Evolutionary conservation across 495 filamentous ascomycete species (phyloP), one percentile per base, ranked within the genome.

Genomic region (Penicilliopsis zonata): DNA sequence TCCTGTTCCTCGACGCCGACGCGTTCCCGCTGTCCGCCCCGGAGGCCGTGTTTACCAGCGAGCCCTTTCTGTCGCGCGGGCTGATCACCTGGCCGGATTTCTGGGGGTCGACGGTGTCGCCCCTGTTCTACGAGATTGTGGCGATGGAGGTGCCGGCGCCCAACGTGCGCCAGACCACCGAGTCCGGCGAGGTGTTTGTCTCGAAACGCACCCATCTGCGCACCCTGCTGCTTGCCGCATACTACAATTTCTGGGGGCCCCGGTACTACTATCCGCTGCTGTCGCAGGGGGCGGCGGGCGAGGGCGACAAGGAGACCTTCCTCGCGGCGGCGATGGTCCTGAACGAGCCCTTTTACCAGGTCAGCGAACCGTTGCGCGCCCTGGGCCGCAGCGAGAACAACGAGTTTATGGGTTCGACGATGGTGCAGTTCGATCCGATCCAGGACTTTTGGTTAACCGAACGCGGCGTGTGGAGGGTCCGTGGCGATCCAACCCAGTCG

Each of bases 221-320:
- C 28, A 61, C 59, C 6, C 47, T 75, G 1, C 49, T 72, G 1
- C 59, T 74, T 1, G 46, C 56, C 2, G 57, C 61, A 0, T 76
- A 75, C 35, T 74, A 76, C 49, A 75, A 75, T 36, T 64, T 56
- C 38, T 62, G 61, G 44, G 68, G 67, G 2, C 57, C 62, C 0
- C 30, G 50, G 0, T 53, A 62, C 32, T 75, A 65, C 45, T 75
- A 67, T 37, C 48, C 51, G 0, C 47, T 75, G 4, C 46, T 72
- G 4, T 55, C 52, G 5, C 69, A 69, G 42, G 65, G 66, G 16
- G 60, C 50, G 0, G 49, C 57, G 1, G 72, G 69, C 4, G 53
- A 68, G 39, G 69, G 70, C 10, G 71, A 74, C 40, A 73, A 73
- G 39, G 70, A 74, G 23, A 74, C 63, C 2, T 74, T 72, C 36